A percentile compares a stretch with the other conserved stretches of the same genome.
These are phyloP conservation scores for Colletotrichum sp. DNA, from an alignment of 2,329 filamentous ascomycete species.

Conservation along the genomic window DNA sequence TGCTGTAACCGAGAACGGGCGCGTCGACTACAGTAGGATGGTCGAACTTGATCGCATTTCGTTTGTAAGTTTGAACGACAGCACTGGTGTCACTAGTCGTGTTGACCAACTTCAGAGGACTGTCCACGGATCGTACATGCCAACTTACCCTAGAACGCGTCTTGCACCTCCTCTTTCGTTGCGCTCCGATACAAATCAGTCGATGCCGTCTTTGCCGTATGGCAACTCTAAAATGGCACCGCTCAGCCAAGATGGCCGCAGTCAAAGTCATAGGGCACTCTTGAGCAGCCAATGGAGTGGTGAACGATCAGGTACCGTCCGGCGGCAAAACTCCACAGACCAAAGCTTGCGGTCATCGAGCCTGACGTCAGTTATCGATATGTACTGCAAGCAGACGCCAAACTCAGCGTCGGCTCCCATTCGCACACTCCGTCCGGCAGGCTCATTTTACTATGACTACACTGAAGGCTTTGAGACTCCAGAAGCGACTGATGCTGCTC, in stretches of 20 bases:
- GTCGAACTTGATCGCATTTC: slow-evolving; percentile 53
- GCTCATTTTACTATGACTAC: slow-evolving; percentile 58
- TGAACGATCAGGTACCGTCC: slow-evolving; percentile 34
- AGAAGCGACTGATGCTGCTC: slow-evolving; percentile 4
- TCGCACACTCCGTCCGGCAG: slow-evolving; percentile 30
- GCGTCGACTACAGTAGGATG: slow-evolving; percentile 55
- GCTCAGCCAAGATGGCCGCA: slow-evolving; percentile 22
- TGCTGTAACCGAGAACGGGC: slow-evolving; percentile 51
- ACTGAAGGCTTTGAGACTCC: slow-evolving; percentile 53
- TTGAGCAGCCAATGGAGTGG: slow-evolving; percentile 3
- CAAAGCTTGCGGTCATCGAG: slow-evolving; percentile 49
- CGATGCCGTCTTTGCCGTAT: slow-evolving; percentile 42
- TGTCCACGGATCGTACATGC: slow-evolving; percentile 45
- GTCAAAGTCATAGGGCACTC: slow-evolving; percentile 22
- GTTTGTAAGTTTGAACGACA: slow-evolving; percentile 41
- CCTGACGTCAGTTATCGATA: slow-evolving; percentile 54
- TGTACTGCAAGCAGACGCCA: slow-evolving; percentile 41
- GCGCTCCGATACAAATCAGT: slow-evolving; percentile 44
- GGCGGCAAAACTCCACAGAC: slow-evolving; percentile 37
- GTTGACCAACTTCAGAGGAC: slow-evolving; percentile 43
- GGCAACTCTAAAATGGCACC: background rate
- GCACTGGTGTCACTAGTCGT: background rate
- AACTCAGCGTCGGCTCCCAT: slow-evolving; percentile 26
- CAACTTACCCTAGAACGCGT: slow-evolving; percentile 37
- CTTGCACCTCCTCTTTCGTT: slow-evolving; percentile 43